Evolutionary conservation across 169 alveolate genomes (phyloP).

Genomic region (Neospora caninum): DNA sequence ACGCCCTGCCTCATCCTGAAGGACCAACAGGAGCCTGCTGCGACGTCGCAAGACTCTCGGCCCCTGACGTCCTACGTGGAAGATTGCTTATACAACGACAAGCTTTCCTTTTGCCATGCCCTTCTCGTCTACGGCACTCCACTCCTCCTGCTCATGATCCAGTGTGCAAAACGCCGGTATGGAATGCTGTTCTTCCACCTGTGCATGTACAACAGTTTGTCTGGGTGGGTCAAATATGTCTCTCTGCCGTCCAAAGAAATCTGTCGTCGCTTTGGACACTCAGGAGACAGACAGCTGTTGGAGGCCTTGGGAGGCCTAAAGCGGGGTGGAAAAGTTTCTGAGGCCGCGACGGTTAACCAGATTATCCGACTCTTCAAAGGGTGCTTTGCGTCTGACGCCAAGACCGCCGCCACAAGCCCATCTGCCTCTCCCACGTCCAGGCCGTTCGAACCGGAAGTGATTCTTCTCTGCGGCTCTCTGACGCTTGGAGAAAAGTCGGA

Average conservation of each 20-base stretch:
- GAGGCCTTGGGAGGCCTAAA: conserved; percentile 1
- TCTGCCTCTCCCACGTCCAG: not conserved
- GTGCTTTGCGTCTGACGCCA: conserved; percentile 5
- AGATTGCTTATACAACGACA: conserved; percentile 37
- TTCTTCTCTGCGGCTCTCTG: conserved; percentile 3
- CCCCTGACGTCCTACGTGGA: conserved; percentile 1
- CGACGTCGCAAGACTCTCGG: not conserved
- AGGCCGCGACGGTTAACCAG: not conserved
- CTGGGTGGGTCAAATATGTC: conserved; percentile 33
- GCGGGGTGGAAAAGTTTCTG: conserved; percentile 33
- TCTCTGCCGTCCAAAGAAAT: conserved; percentile 25
- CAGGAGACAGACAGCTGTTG: conserved; percentile 27
- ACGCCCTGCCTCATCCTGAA: conserved; percentile 7
- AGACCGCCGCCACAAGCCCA: not conserved
- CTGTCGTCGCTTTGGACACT: conserved; percentile 28
- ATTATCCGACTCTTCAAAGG: not conserved
- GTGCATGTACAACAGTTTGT: conserved; percentile 19
- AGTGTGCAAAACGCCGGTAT: conserved; percentile 24
- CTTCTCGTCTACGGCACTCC: conserved; percentile 1
- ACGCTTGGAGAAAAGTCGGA: not conserved
- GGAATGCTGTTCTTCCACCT: conserved; percentile 40
- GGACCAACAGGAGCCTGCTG: not conserved
- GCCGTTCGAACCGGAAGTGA: not conserved
- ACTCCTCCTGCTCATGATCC: not conserved
- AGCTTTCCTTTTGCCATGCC: not conserved